These are phyloP conservation scores for Globisporangium lucens DNA, from an alignment of 352 stramenopile species.

Conservation along the genomic window DNA sequence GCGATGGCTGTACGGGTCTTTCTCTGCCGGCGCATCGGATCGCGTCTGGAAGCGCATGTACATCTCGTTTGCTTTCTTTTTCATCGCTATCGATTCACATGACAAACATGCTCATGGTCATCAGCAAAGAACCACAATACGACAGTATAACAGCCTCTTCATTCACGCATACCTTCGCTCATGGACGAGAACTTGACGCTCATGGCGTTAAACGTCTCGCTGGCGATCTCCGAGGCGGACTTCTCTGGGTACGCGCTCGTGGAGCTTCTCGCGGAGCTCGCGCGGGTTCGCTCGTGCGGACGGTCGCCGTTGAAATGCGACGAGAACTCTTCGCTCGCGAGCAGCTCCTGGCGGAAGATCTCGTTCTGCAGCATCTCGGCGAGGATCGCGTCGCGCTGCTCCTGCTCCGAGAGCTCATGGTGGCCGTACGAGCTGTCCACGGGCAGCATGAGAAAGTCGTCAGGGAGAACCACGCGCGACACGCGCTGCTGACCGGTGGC, in stretches of 20 bases:
- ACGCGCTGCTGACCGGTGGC: constrained; percentile 13
- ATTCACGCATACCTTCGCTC: constrained; percentile 52
- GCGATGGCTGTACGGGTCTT: constrained; percentile 70
- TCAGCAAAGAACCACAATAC: background rate
- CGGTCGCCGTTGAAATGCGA: constrained; percentile 51
- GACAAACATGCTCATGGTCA: background rate
- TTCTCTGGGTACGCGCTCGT: constrained; percentile 45
- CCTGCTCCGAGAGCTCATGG: constrained; percentile 51
- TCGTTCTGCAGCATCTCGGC: constrained; percentile 84
- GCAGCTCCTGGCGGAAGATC: constrained; percentile 74
- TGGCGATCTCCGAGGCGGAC: constrained; percentile 65
- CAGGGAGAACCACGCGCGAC: constrained; percentile 40
- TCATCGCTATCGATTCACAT: constrained; percentile 46
- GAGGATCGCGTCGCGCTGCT: constrained; percentile 64
- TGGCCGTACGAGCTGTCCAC: constrained; percentile 16
- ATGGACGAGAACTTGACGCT: constrained; percentile 70
- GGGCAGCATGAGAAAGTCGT: constrained; percentile 74
- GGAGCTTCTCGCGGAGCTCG: constrained; percentile 14
- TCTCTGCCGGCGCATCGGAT: constrained; percentile 38
- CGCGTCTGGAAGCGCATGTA: constrained; percentile 82
- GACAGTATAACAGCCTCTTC: background rate
- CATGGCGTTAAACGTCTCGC: constrained; percentile 65
- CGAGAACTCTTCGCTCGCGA: constrained; percentile 71
- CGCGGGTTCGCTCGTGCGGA: constrained; percentile 6
- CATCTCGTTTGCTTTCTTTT: constrained; percentile 78